A percentile compares a stretch with the other conserved stretches of the same genome.
Evolutionary conservation across 305 asterid species (phyloP).

Genomic region (Fraxinus greggii): DNA sequence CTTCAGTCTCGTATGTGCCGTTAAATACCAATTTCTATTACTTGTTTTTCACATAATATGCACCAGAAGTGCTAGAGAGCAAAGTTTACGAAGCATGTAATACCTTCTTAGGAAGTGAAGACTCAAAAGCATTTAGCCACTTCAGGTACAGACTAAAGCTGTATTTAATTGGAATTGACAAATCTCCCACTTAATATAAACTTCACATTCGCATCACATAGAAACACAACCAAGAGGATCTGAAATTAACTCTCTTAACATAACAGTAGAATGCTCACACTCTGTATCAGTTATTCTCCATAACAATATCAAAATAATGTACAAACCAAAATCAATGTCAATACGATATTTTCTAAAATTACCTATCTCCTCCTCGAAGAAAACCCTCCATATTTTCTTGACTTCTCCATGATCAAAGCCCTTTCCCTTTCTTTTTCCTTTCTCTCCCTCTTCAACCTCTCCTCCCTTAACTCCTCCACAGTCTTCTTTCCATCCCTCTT

Average conservation of each 20-base stretch:
- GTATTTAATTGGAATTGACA: background rate
- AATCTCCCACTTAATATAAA: background rate
- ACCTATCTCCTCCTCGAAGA: conserved; percentile 59
- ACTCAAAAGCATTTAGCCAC: background rate
- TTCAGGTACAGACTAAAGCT: background rate
- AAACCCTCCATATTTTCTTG: conserved; percentile 54
- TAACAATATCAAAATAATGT: background rate
- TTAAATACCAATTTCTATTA: background rate
- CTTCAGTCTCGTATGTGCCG: background rate
- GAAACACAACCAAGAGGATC: background rate
- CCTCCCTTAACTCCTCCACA: conserved; percentile 83
- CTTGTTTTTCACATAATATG: background rate
- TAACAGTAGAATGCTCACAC: background rate
- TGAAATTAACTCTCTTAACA: background rate
- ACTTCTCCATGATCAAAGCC: conserved; percentile 58
- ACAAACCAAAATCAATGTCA: background rate
- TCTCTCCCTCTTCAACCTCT: conserved; percentile 77
- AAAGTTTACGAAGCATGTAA: background rate
- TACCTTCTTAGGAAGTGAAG: background rate
- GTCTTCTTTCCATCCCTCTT: conserved; percentile 62
- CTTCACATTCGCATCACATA: background rate
- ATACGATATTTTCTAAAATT: conserved; percentile 3
- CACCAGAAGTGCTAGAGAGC: background rate
- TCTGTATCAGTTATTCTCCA: background rate
- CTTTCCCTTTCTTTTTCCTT: conserved; percentile 72